A percentile compares a stretch with the other conserved stretches of the same genome.
Conservation (phyloP, 805 yeast species). For the Yarrowia keelungensis region DNA sequence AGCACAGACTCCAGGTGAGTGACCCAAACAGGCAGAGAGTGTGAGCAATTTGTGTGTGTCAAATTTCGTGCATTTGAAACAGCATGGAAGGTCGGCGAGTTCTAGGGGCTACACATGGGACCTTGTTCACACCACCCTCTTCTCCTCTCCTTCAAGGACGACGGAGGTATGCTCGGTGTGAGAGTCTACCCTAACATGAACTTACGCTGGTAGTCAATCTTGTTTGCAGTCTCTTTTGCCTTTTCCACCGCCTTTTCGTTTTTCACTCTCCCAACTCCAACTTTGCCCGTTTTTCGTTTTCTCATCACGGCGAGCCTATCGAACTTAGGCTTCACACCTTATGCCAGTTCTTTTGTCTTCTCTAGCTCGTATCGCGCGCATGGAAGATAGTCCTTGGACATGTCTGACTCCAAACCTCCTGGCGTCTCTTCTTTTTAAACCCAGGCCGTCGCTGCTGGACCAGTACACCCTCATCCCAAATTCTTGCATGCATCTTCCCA, state of each 20-base stretch:
- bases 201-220: conserved; percentile 22
- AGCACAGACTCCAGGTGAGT: background rate
- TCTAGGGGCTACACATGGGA: too few species aligned
- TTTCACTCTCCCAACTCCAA: background rate
- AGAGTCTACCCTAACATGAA: background rate
- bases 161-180: background rate
- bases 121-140: too few species aligned
- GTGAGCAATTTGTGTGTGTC: background rate
- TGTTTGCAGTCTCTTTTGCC: background rate
- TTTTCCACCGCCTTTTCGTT: background rate
- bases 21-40: background rate
- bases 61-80: background rate
- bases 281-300: conserved; percentile 6
- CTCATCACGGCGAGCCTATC: background rate
- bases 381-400: conserved; percentile 34
- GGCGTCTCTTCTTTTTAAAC: conserved; percentile 7
- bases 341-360: conserved; percentile 27
- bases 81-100: too few species aligned
- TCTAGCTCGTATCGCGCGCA: conserved; percentile 38
- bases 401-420: conserved; percentile 13
- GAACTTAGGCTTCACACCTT: background rate
- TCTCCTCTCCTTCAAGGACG: too few species aligned
- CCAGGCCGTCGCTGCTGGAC: background rate
- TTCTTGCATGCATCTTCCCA: conserved; percentile 1
- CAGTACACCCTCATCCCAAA: background rate